Evolutionary conservation across 371 early-diverging fungal species (phyloP).

Genomic region (Blakeslea trispora): DNA sequence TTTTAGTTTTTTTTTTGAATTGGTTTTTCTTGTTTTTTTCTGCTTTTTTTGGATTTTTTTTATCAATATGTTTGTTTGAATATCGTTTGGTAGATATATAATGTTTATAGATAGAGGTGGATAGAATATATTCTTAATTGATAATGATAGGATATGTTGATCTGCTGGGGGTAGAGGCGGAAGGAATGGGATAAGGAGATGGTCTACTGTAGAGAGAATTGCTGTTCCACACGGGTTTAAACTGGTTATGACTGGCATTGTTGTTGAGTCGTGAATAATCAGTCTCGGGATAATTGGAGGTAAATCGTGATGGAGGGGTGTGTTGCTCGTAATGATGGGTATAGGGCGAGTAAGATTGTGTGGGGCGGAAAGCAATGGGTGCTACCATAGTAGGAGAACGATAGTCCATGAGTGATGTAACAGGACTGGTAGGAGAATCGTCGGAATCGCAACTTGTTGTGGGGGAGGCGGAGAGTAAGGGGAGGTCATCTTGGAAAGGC

Average conservation of each 20-base stretch:
- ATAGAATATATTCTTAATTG: neutral
- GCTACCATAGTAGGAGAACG: slow-evolving; percentile 24
- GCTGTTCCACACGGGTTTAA: neutral
- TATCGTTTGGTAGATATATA: no score
- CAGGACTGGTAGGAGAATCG: slow-evolving; percentile 24
- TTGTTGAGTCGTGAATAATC: slow-evolving; percentile 7
- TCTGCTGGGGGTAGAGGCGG: neutral
- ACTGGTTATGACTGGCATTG: slow-evolving; percentile 6
- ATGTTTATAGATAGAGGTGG: no score
- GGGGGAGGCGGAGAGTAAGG: slow-evolving; percentile 22
- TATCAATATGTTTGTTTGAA: neutral
- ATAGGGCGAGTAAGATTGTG: slow-evolving; percentile 11
- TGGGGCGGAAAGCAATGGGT: slow-evolving; percentile 25
- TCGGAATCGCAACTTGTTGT: slow-evolving; percentile 24
- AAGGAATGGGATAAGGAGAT: slow-evolving; percentile 11
- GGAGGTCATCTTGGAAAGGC: slow-evolving; percentile 21
- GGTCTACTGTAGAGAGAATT: slow-evolving; percentile 6
- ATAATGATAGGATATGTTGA: slow-evolving; percentile 13
- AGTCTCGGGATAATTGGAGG: slow-evolving; percentile 3
- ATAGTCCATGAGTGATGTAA: slow-evolving; percentile 15
- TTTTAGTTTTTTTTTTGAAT: slow-evolving; percentile 2
- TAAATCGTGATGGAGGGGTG: slow-evolving; percentile 4
- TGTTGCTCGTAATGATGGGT: slow-evolving; percentile 16
- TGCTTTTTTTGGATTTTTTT: no score
- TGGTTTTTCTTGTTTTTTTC: slow-evolving; percentile 6